phyloP scores from a whole-genome alignment of 305 asterid genomes.

The Stenogyne calaminthoides region DNA sequence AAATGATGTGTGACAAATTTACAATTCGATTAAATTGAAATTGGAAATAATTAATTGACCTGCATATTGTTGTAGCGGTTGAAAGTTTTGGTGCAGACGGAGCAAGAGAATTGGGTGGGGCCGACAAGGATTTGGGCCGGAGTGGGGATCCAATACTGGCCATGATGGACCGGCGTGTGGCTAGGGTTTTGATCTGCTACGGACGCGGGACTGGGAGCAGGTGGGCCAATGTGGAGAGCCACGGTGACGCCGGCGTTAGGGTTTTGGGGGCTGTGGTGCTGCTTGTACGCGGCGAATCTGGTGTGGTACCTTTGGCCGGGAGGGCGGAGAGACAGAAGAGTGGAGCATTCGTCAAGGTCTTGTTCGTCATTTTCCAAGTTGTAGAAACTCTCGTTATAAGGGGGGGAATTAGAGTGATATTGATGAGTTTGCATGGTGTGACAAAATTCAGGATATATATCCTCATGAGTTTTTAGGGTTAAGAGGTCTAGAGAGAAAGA shows the following conservation, averaged over 20 bases:
- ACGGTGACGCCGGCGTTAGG: constrained; percentile 55
- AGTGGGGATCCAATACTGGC: constrained; percentile 81
- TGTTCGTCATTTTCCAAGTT: constrained; percentile 45
- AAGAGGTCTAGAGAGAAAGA: constrained; percentile 17
- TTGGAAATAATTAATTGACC: constrained; percentile 33
- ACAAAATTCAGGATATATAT: background rate
- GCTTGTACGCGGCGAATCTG: constrained; percentile 39
- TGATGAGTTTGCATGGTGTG: constrained; percentile 48
- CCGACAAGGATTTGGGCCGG: constrained; percentile 86
- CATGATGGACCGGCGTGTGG: background rate
- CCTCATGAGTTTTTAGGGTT: constrained; percentile 29
- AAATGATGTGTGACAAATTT: background rate
- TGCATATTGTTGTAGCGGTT: constrained; percentile 93
- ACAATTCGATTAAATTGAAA: too few species aligned
- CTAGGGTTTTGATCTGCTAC: constrained; percentile 25
- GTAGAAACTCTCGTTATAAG: constrained; percentile 41
- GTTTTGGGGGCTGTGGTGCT: constrained; percentile 24
- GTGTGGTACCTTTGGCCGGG: constrained; percentile 58
- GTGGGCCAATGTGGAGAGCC: constrained; percentile 75
- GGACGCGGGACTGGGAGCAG: constrained; percentile 26
- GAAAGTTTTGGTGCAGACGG: constrained; percentile 82
- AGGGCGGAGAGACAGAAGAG: constrained; percentile 77
- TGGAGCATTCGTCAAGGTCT: constrained; percentile 46
- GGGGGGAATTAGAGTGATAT: constrained; percentile 30
- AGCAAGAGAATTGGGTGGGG: constrained; percentile 79